Conservation (phyloP, 352 stramenopile genomes). For the Thraustotheca clavata region DNA sequence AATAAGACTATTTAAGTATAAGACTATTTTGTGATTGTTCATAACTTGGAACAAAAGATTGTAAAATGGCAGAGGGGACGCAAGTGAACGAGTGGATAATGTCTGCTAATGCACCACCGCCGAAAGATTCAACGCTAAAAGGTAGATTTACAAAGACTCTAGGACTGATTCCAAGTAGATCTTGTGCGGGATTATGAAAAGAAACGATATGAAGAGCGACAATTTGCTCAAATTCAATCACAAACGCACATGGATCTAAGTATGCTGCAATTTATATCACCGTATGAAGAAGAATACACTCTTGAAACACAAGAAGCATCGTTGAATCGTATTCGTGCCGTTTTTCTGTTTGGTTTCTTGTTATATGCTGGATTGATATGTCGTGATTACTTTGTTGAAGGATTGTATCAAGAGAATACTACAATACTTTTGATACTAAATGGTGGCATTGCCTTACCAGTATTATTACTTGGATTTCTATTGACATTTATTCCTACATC, state of each 20-base stretch:
- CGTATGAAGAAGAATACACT: slow-evolving; percentile 2
- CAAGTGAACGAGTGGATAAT: background rate
- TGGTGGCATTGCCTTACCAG: slow-evolving; percentile 21
- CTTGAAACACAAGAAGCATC: background rate
- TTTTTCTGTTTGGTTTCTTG: background rate
- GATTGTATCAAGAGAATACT: background rate
- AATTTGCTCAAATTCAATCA: background rate
- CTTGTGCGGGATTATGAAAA: background rate
- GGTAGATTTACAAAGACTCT: background rate
- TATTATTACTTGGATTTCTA: slow-evolving; percentile 16
- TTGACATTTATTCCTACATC: slow-evolving; percentile 25
- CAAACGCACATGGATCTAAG: background rate
- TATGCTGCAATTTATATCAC: background rate
- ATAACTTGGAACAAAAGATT: too few species aligned
- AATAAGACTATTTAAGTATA: too few species aligned
- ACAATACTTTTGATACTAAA: slow-evolving; percentile 25
- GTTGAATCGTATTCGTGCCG: background rate
- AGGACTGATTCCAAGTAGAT: background rate
- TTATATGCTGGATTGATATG: background rate
- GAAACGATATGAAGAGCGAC: background rate
- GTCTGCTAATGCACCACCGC: background rate
- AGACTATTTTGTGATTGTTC: too few species aligned
- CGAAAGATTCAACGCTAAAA: background rate
- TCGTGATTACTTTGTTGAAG: background rate
- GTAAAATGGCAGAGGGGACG: too few species aligned